Conservation (phyloP, 1,284 basidiomycete genomes). For the Puccinia brachypodii region DNA sequence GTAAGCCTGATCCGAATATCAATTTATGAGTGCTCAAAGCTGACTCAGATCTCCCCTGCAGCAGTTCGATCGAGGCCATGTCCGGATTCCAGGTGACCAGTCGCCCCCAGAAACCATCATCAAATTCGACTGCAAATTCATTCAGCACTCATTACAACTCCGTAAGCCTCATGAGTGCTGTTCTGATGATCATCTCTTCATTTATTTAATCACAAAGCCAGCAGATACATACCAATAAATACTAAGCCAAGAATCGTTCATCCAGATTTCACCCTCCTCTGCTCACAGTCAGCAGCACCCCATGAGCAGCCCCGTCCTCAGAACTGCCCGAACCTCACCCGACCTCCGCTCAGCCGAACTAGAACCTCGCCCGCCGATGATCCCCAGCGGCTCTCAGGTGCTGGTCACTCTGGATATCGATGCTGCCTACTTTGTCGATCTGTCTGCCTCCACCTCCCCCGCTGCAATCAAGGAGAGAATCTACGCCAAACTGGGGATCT, state of each 20-base stretch:
- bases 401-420: slow-evolving; percentile 47
- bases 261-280: slow-evolving; percentile 1
- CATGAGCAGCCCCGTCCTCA: background rate
- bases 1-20: too few relatives aligned
- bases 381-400: slow-evolving; percentile 44
- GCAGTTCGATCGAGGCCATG: background rate
- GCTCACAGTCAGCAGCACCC: background rate
- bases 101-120: background rate
- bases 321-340: background rate
- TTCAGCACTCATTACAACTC: too few relatives aligned
- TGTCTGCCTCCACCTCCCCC: slow-evolving; percentile 41
- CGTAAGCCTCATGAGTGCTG: too few relatives aligned
- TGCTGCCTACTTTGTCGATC: slow-evolving; percentile 48
- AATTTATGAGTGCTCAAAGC: too few relatives aligned
- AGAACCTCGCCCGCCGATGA: slow-evolving; percentile 27
- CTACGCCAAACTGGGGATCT: slow-evolving; percentile 47
- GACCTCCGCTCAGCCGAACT: slow-evolving; percentile 2
- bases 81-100: slow-evolving; percentile 13
- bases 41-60: background rate
- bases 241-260: too few relatives aligned
- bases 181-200: too few relatives aligned
- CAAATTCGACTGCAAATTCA: background rate
- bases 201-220: too few relatives aligned
- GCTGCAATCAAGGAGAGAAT: slow-evolving; percentile 49
- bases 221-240: too few relatives aligned